Evolutionary conservation across 2,329 filamentous ascomycete genomes (phyloP).

Genomic region (Diaporthe vexans): DNA sequence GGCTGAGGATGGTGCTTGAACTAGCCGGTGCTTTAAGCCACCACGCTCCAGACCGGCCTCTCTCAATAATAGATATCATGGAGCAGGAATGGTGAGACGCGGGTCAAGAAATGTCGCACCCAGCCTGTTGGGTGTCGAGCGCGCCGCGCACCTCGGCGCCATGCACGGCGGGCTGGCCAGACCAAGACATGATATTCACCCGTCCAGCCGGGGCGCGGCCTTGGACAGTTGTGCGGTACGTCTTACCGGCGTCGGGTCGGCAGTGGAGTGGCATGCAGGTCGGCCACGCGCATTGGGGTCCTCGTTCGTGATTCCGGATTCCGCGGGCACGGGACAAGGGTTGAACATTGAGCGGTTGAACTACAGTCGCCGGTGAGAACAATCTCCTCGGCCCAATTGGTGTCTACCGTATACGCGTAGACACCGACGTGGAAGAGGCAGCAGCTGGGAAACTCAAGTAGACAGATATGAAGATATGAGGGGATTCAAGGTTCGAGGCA

Average conservation of each 20-base stretch:
- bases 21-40: background rate
- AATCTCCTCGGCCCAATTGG: background rate
- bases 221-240: too few relatives aligned
- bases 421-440: background rate
- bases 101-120: background rate
- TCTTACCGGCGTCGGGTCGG: background rate
- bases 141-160: slow-evolving; percentile 17
- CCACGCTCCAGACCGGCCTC: background rate
- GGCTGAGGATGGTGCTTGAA: slow-evolving; percentile 24
- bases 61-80: background rate
- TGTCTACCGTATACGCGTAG: background rate
- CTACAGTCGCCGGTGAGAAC: background rate
- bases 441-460: background rate
- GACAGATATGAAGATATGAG: background rate
- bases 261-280: background rate
- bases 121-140: background rate
- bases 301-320: background rate
- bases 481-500: background rate
- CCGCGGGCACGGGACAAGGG: background rate
- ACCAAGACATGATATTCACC: background rate
- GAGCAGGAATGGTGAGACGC: slow-evolving; percentile 25
- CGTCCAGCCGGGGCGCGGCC: background rate
- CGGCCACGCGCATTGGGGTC: background rate
- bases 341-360: background rate
- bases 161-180: background rate